A percentile compares a stretch with the other conserved stretches of the same genome.
These are phyloP conservation scores for Suaeda aralocaspica DNA, from an alignment of 148 eudicot species.

Conservation along the genomic window DNA sequence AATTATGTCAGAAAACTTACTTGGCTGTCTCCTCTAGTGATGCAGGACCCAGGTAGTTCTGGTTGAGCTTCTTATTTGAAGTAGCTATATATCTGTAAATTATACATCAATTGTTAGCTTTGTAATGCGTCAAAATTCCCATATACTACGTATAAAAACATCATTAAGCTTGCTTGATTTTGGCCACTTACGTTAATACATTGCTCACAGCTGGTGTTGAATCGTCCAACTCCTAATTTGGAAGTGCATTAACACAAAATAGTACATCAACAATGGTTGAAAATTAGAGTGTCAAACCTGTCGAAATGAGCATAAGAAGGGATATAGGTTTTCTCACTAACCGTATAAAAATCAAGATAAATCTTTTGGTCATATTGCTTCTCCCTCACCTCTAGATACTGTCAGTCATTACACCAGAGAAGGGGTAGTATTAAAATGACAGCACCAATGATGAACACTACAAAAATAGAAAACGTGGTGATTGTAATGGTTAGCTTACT, in stretches of 20 bases:
- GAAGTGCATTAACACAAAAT: background rate
- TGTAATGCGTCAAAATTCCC: background rate
- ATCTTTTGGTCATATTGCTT: constrained; percentile 89
- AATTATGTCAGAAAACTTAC: constrained; percentile 31
- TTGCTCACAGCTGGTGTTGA: constrained; percentile 53
- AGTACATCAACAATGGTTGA: constrained; percentile 9
- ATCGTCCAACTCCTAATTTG: constrained; percentile 43
- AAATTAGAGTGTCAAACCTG: constrained; percentile 1
- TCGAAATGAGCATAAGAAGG: background rate
- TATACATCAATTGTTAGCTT: background rate
- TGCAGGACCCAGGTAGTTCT: constrained; percentile 89
- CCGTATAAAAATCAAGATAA: constrained; percentile 72
- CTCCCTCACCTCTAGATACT: constrained; percentile 94
- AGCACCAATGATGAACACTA: constrained; percentile 11
- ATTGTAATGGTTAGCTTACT: constrained; percentile 30
- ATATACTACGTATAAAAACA: background rate
- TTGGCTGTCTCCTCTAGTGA: constrained; percentile 69
- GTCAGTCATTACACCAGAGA: constrained; percentile 32
- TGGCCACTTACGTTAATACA: constrained; percentile 72
- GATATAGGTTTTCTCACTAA: constrained; percentile 32
- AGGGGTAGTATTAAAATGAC: constrained; percentile 22
- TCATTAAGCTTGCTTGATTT: constrained; percentile 1
- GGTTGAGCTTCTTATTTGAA: constrained; percentile 58
- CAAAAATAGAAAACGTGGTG: background rate
- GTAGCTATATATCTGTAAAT: constrained; percentile 72